Evolutionary conservation across 2,329 filamentous ascomycete genomes (phyloP).

Genomic region (Xenoacremonium recifei): DNA sequence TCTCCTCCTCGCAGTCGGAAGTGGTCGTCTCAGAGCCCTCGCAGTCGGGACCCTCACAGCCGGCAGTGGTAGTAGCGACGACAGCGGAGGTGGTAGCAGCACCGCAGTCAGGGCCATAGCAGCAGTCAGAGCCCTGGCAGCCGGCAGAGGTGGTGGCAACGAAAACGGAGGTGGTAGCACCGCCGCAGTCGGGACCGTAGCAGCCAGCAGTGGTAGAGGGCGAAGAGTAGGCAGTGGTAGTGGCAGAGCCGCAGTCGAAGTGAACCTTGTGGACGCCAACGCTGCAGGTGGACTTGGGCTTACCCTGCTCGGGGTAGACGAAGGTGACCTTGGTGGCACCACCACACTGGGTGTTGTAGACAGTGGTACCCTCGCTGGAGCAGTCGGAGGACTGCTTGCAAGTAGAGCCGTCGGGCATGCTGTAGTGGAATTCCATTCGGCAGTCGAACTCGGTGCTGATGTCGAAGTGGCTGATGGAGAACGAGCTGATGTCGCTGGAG

Average conservation of each 20-base stretch:
- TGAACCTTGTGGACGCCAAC: conserved; percentile 72
- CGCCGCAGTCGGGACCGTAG: conserved; percentile 2
- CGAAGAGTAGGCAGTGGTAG: conserved; percentile 11
- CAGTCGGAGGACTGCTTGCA: conserved; percentile 79
- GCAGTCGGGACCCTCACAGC: neutral
- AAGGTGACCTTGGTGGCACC: conserved; percentile 82
- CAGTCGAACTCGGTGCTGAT: conserved; percentile 73
- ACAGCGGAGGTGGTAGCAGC: neutral
- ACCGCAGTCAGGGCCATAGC: neutral
- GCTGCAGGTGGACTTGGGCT: conserved; percentile 58
- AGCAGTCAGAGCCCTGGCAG: neutral
- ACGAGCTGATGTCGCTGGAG: conserved; percentile 43
- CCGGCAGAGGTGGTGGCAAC: conserved; percentile 16
- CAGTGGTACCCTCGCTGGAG: conserved; percentile 62
- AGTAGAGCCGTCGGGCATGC: conserved; percentile 75
- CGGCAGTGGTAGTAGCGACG: neutral
- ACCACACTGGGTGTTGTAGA: conserved; percentile 88
- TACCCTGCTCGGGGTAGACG: conserved; percentile 58
- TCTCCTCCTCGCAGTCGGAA: conserved; percentile 37
- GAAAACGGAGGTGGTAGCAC: conserved; percentile 8
- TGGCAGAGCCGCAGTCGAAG: conserved; percentile 62
- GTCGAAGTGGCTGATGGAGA: conserved; percentile 75
- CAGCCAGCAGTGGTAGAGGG: conserved; percentile 4
- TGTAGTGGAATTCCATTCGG: conserved; percentile 82
- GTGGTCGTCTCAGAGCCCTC: neutral